A percentile compares a stretch with the other conserved stretches of the same genome.
phyloP scores from a whole-genome alignment of 2,329 filamentous ascomycete species.

The Penicillium capsulatum region DNA sequence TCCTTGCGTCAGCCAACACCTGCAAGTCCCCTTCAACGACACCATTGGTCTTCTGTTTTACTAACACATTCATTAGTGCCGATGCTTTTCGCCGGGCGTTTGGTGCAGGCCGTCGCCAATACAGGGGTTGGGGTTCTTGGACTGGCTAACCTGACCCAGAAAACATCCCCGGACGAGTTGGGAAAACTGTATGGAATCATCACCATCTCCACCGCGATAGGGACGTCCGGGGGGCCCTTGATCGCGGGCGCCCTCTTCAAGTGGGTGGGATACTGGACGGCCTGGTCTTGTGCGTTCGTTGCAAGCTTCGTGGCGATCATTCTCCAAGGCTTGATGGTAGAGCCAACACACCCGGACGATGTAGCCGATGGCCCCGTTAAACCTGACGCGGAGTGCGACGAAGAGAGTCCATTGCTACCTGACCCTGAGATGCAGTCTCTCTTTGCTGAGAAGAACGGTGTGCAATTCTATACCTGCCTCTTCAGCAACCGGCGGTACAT shows the following conservation, averaged over 20 bases:
- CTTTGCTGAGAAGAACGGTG: no score
- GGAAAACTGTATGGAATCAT: constrained; percentile 26
- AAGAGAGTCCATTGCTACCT: no score
- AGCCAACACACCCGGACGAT: constrained; percentile 22
- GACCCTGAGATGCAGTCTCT: no score
- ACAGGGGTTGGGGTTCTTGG: constrained; percentile 32
- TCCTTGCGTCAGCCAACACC: no score
- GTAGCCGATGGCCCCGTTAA: no score
- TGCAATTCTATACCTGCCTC: constrained; percentile 41
- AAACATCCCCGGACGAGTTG: constrained; percentile 22
- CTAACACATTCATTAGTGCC: no score
- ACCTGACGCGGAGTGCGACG: no score
- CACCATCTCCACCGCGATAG: constrained; percentile 24
- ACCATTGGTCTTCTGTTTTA: no score
- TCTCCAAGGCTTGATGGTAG: no score
- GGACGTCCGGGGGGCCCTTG: constrained; percentile 28
- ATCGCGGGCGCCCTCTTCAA: constrained; percentile 27
- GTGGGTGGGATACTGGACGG: constrained; percentile 30
- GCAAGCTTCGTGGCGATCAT: constrained; percentile 28
- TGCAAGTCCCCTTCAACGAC: no score
- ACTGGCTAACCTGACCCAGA: constrained; percentile 28
- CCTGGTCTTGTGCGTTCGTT: constrained; percentile 29
- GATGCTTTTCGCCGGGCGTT: constrained; percentile 25
- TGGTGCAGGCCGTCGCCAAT: constrained; percentile 30
- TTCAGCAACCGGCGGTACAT: no score